phyloP scores from a whole-genome alignment of 495 filamentous ascomycete genomes.

The Annulohypoxylon stygium region DNA sequence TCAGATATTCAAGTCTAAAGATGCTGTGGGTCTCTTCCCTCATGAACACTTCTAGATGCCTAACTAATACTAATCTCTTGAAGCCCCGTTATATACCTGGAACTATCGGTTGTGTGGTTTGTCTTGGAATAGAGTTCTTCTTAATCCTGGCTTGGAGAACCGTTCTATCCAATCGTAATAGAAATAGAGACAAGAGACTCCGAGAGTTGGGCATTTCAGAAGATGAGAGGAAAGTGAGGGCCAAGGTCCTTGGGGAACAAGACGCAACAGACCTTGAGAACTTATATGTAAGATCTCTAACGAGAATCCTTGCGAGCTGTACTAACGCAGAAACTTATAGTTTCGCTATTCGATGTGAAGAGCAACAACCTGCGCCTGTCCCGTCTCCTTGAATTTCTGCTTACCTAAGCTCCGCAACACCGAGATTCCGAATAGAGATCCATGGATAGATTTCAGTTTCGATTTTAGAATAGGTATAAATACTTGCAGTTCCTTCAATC shows the following conservation, averaged over 20 bases:
- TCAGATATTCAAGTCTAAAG: constrained; percentile 66
- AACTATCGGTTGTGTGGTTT: neutral
- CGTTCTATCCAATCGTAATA: neutral
- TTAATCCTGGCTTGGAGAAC: neutral
- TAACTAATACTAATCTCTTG: neutral
- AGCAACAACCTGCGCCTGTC: no score
- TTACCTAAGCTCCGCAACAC: no score
- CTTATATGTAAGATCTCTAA: neutral
- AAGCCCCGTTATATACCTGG: neutral
- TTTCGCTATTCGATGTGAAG: neutral
- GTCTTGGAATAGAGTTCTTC: neutral
- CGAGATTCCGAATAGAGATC: no score
- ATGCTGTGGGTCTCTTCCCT: constrained; percentile 50
- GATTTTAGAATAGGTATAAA: no score
- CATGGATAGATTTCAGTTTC: no score
- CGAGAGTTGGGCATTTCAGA: neutral
- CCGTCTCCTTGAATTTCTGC: no score
- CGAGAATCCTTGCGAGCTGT: neutral
- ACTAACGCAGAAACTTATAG: neutral
- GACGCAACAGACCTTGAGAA: neutral
- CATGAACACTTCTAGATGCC: neutral
- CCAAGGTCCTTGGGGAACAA: neutral
- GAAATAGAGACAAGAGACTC: neutral
- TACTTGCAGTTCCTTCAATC: no score
- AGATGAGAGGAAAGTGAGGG: neutral